Evolutionary conservation across 2,329 filamentous ascomycete species (phyloP).

Genomic region (Tolypocladium amazonense): DNA sequence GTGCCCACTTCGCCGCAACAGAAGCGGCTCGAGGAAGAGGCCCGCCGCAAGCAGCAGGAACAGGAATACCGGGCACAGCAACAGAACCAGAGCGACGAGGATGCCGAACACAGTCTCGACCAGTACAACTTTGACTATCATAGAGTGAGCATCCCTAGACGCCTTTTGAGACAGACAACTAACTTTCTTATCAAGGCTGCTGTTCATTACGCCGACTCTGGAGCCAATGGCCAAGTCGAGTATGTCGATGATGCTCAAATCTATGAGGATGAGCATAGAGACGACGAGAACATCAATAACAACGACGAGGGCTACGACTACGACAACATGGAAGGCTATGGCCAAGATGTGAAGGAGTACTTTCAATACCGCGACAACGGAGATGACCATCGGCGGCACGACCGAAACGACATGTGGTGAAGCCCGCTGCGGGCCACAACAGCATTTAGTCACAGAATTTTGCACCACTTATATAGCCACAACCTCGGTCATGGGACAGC

Average conservation of each 20-base stretch:
- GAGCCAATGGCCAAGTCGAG: conserved; percentile 31
- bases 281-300: conserved; percentile 15
- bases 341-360: conserved; percentile 28
- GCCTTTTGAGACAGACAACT: conserved; percentile 1
- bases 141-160: conserved; percentile 25
- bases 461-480: conserved; percentile 9
- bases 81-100: conserved; percentile 32
- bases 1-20: conserved; percentile 76
- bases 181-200: conserved; percentile 21
- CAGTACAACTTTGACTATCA: conserved; percentile 45
- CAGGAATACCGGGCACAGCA: conserved; percentile 37
- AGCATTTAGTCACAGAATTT: conserved; percentile 6
- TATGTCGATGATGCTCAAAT: conserved; percentile 43
- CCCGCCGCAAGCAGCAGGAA: conserved; percentile 37
- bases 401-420: conserved; percentile 34
- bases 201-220: conserved; percentile 35
- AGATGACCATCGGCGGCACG: conserved; percentile 22
- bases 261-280: conserved; percentile 40
- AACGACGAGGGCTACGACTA: conserved; percentile 23
- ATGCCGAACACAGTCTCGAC: conserved; percentile 35
- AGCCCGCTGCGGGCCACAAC: conserved; percentile 2
- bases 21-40: conserved; percentile 47
- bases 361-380: conserved; percentile 26
- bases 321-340: conserved; percentile 25
- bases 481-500: conserved; percentile 5